Conservation (phyloP, 192 early-diverging fungal genomes). For the Podila epicladia region DNA sequence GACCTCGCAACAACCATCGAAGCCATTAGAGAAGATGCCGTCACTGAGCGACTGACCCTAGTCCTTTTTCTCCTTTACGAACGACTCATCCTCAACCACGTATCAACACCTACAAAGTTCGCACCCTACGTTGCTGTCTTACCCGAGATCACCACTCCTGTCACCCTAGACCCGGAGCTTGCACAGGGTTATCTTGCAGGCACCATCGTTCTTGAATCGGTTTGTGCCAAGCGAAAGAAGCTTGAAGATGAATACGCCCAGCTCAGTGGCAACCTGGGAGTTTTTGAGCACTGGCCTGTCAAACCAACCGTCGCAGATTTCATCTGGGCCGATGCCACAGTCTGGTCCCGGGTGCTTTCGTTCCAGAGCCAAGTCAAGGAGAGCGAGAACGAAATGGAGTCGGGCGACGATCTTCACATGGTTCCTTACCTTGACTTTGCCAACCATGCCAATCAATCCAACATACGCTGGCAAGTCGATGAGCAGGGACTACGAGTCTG, state of each 20-base stretch:
- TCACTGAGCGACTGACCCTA: slow-evolving; percentile 50
- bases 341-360: slow-evolving; percentile 75
- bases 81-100: slow-evolving; percentile 10
- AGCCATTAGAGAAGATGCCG: neutral
- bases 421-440: slow-evolving; percentile 79
- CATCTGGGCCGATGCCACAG: slow-evolving; percentile 73
- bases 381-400: neutral
- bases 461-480: slow-evolving; percentile 66
- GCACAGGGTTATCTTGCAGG: slow-evolving; percentile 56
- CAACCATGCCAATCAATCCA: slow-evolving; percentile 66
- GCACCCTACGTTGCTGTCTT: slow-evolving; percentile 65
- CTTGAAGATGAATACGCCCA: slow-evolving; percentile 59
- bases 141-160: slow-evolving; percentile 57
- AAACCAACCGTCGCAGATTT: slow-evolving; percentile 30
- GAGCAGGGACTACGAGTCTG: slow-evolving; percentile 42
- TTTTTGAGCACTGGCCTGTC: slow-evolving; percentile 57
- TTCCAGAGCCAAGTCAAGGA: slow-evolving; percentile 53
- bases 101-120: slow-evolving; percentile 30
- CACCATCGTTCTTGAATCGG: slow-evolving; percentile 61
- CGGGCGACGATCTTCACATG: slow-evolving; percentile 59
- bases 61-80: slow-evolving; percentile 56
- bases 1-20: slow-evolving; percentile 7
- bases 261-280: slow-evolving; percentile 36
- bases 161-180: slow-evolving; percentile 38
- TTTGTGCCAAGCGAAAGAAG: slow-evolving; percentile 57